Percentiles rank a stretch among this genome's conserved stretches.
phyloP scores from a whole-genome alignment of 164 flowering plant genomes.

The Saururus chinensis region DNA sequence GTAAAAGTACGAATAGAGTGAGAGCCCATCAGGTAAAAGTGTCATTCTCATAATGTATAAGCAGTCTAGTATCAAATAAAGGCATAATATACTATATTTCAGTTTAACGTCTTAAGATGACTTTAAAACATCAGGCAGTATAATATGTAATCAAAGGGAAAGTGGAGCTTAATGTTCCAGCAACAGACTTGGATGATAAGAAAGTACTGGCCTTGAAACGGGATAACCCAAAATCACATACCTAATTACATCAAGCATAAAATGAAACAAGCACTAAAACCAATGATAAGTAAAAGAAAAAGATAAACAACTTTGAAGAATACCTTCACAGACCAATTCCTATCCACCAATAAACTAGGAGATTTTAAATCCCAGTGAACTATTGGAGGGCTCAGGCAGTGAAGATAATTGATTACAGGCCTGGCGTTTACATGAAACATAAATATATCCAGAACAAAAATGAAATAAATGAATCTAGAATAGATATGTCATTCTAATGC shows the following conservation, averaged over 20 bases:
- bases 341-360: conserved; percentile 91
- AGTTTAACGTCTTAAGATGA: neutral
- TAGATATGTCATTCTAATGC: neutral
- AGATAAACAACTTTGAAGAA: neutral
- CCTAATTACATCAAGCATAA: conserved; percentile 28
- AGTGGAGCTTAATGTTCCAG: conserved; percentile 76
- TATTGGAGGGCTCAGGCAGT: conserved; percentile 71
- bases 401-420: conserved; percentile 94
- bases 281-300: neutral
- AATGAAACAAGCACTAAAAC: neutral
- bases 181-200: conserved; percentile 89
- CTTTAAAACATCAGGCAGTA: neutral
- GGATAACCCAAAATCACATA: conserved; percentile 94
- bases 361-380: conserved; percentile 98
- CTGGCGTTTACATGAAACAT: conserved; percentile 25
- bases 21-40: too few species aligned
- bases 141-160: neutral
- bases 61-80: too few species aligned
- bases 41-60: too few species aligned
- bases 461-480: neutral
- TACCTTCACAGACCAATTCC: conserved; percentile 95
- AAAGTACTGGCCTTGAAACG: conserved; percentile 92
- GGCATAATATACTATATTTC: neutral
- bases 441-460: neutral
- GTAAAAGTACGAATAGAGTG: too few species aligned